Evolutionary conservation across 2,329 filamentous ascomycete species (phyloP), one percentile per base, ranked within the genome.

Genomic region (Apiospora malaysiana): DNA sequence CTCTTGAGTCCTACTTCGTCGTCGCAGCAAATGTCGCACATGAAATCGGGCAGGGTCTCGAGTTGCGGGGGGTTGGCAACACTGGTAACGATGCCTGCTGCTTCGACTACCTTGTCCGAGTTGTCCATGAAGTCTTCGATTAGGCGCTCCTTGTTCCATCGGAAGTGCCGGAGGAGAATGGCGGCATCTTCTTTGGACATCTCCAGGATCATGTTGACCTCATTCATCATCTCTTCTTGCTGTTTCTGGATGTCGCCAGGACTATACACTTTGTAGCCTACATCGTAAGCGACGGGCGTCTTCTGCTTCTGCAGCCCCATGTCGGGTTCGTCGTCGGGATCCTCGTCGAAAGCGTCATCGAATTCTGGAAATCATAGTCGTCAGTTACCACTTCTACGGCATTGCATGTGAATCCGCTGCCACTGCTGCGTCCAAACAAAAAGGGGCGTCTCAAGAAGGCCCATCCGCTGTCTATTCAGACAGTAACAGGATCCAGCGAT

Each of bases 101-200:
- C 91, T 77, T 97, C 94, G 45, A 98, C 84, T 2, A 96, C 90
- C 78, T 92, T 89, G 71, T 93, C 90, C 4, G 93, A 91, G 68
- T 89, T 89, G 74, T 99, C 95, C 95, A 99, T 98, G 82, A 98
- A 98, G 74, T 94, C 91, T 78, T 99, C 96, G 71, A 98, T 95
- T 75, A 99, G 82, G 49, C 93, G 91, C 80, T 99, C 96, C 81
- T 97, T 96, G 82, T 98, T 98, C 96, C 96, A 99, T 78, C 94
- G 89, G 76, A 93, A 94, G 82, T 96, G 90, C 66, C 96, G 92
- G 72, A 99, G 85, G 51, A 99, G 86, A 69, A 99, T 98, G 32
- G 95, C 95, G 0, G 93, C 91, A 73, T 96, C 93, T 82, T 98
- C 96, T 76, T 94, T 93, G 21, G 93, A 91, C 79, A 98, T 91